Evolutionary conservation across 305 asterid genomes (phyloP), one percentile per base, ranked within the genome.

Genomic region (Fraxinus albicans): DNA sequence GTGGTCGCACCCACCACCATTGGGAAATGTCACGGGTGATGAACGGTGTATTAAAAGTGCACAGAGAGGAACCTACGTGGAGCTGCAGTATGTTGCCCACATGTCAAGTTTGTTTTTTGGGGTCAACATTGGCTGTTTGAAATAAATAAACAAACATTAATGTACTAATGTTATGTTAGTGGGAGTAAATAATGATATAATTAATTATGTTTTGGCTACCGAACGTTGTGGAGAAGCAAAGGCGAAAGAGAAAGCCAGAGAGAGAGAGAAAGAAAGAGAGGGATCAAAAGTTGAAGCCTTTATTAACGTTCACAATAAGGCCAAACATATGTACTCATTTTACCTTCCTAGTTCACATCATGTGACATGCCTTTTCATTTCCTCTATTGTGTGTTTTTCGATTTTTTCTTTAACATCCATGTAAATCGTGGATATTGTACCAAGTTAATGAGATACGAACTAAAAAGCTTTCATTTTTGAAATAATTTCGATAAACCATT

Each of bases 211-310:
- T 75, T 34, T 53, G 84, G 87, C 85, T 84, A 80, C 83, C 79
- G 77, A 88, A 85, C 88, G 88, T 88, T 83, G 89, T 82, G 89
- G 82, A 50, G 87, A 88, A 86, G 89, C 91, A 88, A 88, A 86
- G 86, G 84, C 63, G 88, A 86, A 86, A 86, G 47, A 7, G 89
- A 84, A 67, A 86, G 83, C 10, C 3, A 5, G 53, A 3, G 10
- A 3, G 50, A 34, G 63, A 40, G 21, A 55, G 31, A 19, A 10
- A 79, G 33, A 15, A 29, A 29, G 33, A 29, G 15, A 6, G 60
- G 2, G 15, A 10, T 6, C 9, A 6, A 36, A 0, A 42, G 31
- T 1, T 31, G 40, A 69, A 69, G 76, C 76, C 21, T 70, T 70
- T 29, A 70, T 70, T 70, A 70, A 70, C 23, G 40, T 69, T 69